Base-by-base conservation (phyloP, 2,329 filamentous ascomycete species). In the Colletotrichum melonis region DNA sequence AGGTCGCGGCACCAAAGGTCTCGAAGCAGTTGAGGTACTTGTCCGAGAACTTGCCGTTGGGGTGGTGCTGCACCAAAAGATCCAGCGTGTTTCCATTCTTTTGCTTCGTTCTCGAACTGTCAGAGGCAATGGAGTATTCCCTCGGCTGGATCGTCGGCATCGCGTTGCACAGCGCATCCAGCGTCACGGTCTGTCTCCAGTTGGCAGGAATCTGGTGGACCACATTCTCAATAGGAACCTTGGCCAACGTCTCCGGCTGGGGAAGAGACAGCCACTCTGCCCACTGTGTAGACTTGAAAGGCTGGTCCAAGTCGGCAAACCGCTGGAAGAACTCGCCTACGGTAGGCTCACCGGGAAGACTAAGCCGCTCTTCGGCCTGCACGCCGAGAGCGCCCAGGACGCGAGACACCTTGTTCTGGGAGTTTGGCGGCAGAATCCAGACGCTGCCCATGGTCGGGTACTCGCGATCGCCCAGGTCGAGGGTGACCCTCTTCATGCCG, bases 401-500 rank as follows among this genome's bases (percentile, higher is more conserved):
- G 30, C 70, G 55, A 24, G 70, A 73, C 35, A 73, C 70, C 46
- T 70, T 73, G 55, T 64, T 70, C 32, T 46, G 60, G n/a, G 67
- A 70, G 35, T 73, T 73, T 14, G 70, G 70, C 1, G 70, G 70
- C 22, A 73, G 60, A n/a, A 73, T 70, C 70, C 70, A 73, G 5
- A 73, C 52, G 11, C 70, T 73, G 4, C 67, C 67, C 70, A 73
- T 73, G 19, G 70, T 73, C 11, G 70, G 67, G 24, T 73, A 73
- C 14, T 70, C 70, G n/a, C 70, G 67, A 30, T 66, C 70, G 3
- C 59, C 70, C 60, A 73, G 7, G 35, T 73, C 54, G 1, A 73
- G 60, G 3, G 70, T 73, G 42, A 73, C 67, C 14, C 70, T 70
- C 67, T 70, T 73, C 70, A 73, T 73, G 5, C 70, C 55, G 24